Base-by-base conservation (phyloP, 2,329 filamentous ascomycete genomes). In the Colletotrichum neosansevieriae region DNA sequence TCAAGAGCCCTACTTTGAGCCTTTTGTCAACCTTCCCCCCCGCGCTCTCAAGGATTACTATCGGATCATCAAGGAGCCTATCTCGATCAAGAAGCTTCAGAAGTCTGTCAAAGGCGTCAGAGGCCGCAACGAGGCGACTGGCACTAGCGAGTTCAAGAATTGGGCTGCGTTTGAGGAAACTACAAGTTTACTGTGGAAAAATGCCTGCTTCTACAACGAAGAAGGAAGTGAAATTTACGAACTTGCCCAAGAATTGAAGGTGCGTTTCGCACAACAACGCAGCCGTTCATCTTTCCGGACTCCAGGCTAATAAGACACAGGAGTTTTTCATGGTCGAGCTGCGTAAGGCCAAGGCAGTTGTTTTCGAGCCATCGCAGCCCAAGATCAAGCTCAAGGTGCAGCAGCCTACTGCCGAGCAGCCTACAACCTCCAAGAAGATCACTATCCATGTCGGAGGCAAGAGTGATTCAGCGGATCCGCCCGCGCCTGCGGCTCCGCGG, bases 171-270 rank as follows among this genome's bases (percentile, higher is more conserved):
- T 97, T 72, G 93, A 94, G 76, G 90, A 94, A 61, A 92, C 92
- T 74, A 86, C 93, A 12, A 92, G 90, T 74, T 85, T 93, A 59
- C 89, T 98, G 49, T 98, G 94, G 94, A 87, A 86, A 56, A 98
- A 98, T 78, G 94, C 94, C 0, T 92, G 90, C 74, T 91, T 91
- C 67, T 98, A 95, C 83, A 98, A 98, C 73, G 93, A 97, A 78
- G 94, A 97, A 75, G 92, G 91, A 4, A 97, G 94, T 75, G 91
- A 94, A 15, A 94, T 97, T 58, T 93, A 90, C 71, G 84, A 88
- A 21, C 83, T 96, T 69, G 93, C 94, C 0, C 88, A 90, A 56
- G 90, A 96, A 68, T 87, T 98, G 6, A 91, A 97, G 88, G 93
- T 93, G 81, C 56, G 74, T 19, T 29, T 2, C 12, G 10, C 12